A percentile compares a stretch with the other conserved stretches of the same genome.
These are phyloP conservation scores for Pseudogymnoascus destructans DNA, from an alignment of 2,329 filamentous ascomycete genomes.

Conservation along the genomic window DNA sequence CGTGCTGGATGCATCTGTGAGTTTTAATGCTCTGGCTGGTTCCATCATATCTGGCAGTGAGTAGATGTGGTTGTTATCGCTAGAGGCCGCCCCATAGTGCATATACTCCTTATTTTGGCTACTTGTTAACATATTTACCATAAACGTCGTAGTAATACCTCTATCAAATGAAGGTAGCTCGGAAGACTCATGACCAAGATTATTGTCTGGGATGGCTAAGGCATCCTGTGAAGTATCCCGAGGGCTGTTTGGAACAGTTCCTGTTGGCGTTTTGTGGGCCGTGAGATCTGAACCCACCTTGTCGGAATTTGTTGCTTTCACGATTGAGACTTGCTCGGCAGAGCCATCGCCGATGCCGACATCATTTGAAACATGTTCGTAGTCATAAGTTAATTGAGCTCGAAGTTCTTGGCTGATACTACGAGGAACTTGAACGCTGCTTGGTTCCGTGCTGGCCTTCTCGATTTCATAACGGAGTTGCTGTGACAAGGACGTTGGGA, in stretches of 20 bases:
- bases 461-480: not conserved
- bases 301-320: not conserved
- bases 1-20: constrained; percentile 2
- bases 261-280: not conserved
- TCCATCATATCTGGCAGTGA: constrained; percentile 9
- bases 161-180: not conserved
- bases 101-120: constrained; percentile 9
- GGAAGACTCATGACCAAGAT: not conserved
- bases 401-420: constrained; percentile 9
- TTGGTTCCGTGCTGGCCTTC: not conserved
- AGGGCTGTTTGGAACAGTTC: not conserved
- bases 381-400: not conserved
- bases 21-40: not conserved
- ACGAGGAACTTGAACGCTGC: constrained; percentile 10
- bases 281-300: not conserved
- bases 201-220: not conserved
- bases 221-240: not conserved
- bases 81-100: not conserved
- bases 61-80: not conserved
- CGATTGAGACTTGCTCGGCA: not conserved
- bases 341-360: not conserved
- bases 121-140: constrained; percentile 2
- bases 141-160: not conserved
- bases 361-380: not conserved
- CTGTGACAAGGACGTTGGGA: not conserved